phyloP scores from a whole-genome alignment of 495 filamentous ascomycete species.

The Pyrenula aspistea region DNA sequence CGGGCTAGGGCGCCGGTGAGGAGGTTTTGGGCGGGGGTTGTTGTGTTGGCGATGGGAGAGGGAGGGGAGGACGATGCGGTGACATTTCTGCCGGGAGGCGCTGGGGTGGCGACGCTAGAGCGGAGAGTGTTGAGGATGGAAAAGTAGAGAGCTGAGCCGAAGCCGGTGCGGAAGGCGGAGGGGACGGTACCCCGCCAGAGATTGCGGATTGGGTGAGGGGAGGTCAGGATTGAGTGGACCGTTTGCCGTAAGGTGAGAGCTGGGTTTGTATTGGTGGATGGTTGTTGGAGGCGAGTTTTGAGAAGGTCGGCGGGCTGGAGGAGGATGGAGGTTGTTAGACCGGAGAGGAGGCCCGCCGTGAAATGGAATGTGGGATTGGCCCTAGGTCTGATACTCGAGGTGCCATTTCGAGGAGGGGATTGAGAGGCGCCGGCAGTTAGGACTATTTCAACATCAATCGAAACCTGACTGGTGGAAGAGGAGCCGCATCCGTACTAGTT shows the following conservation, averaged over 20 bases:
- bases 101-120: constrained; percentile 43
- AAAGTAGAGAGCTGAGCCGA: constrained; percentile 92
- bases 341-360: constrained; percentile 74
- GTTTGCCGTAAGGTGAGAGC: constrained; percentile 48
- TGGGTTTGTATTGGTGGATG: constrained; percentile 35
- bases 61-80: constrained; percentile 16
- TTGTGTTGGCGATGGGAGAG: constrained; percentile 70
- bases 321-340: constrained; percentile 74
- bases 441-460: not conserved
- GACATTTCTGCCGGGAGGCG: constrained; percentile 10
- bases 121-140: constrained; percentile 75
- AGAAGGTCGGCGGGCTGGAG: constrained; percentile 94
- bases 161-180: constrained; percentile 80
- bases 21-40: constrained; percentile 78
- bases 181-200: constrained; percentile 94
- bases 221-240: constrained; percentile 53
- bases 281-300: constrained; percentile 87
- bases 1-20: constrained; percentile 72
- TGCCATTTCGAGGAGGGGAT: not conserved
- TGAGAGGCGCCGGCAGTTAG: not conserved
- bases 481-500: not conserved
- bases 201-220: constrained; percentile 49
- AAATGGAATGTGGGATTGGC: constrained; percentile 57
- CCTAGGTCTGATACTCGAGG: constrained; percentile 18
- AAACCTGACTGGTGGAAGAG: too few relatives aligned